These are phyloP conservation scores for Aspergillus thermomutatus DNA, from an alignment of 2,329 filamentous ascomycete genomes.

Conservation along the genomic window DNA sequence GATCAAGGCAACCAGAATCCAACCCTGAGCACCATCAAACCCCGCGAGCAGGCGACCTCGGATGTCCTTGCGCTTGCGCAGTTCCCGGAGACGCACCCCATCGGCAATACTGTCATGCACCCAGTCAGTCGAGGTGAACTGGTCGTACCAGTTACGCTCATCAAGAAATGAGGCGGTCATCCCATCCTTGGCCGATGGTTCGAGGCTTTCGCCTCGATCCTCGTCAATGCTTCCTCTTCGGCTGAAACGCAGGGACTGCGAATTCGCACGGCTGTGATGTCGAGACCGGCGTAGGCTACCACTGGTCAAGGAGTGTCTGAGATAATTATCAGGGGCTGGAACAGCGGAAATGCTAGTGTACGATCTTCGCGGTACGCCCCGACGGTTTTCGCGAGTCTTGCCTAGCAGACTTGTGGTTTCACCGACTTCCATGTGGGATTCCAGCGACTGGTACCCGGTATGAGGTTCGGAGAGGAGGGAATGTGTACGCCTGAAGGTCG, in stretches of 20 bases:
- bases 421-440: slow-evolving; percentile 25
- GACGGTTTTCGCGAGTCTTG: slow-evolving; percentile 11
- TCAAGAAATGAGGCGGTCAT: slow-evolving; percentile 65
- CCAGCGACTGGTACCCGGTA: slow-evolving; percentile 30
- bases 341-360: slow-evolving; percentile 35
- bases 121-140: slow-evolving; percentile 97
- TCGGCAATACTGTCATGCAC: slow-evolving; percentile 96
- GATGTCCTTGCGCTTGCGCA: slow-evolving; percentile 78
- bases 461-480: slow-evolving; percentile 31
- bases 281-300: slow-evolving; percentile 39
- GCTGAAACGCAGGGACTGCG: slow-evolving; percentile 48
- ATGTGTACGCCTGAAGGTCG: slow-evolving; percentile 28
- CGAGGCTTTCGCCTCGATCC: slow-evolving; percentile 27
- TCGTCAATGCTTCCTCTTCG: slow-evolving; percentile 57
- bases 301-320: slow-evolving; percentile 32
- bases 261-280: slow-evolving; percentile 50
- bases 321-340: slow-evolving; percentile 30
- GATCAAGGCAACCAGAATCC: slow-evolving; percentile 88
- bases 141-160: slow-evolving; percentile 96
- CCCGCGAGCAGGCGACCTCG: slow-evolving; percentile 72
- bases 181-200: slow-evolving; percentile 46
- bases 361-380: slow-evolving; percentile 28
- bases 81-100: slow-evolving; percentile 78
- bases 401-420: slow-evolving; percentile 38
- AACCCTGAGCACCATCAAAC: slow-evolving; percentile 87